These are phyloP conservation scores for Xylariaceae sp. DNA, from an alignment of 2,329 filamentous ascomycete genomes.

Conservation along the genomic window DNA sequence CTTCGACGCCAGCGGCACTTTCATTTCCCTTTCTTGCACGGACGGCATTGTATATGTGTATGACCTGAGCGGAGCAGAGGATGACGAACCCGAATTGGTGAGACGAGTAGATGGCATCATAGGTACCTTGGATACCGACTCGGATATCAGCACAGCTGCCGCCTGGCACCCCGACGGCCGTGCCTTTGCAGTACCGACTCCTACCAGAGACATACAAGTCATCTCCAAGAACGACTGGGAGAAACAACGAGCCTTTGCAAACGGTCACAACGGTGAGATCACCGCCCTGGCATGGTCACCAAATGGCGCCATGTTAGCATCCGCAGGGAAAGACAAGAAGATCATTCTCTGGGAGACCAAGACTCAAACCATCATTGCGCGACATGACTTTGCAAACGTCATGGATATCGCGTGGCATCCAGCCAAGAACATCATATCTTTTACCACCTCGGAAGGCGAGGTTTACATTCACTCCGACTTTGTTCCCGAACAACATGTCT, in stretches of 20 bases:
- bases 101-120: slow-evolving; percentile 85
- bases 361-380: slow-evolving; percentile 75
- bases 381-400: slow-evolving; percentile 77
- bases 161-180: slow-evolving; percentile 94
- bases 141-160: slow-evolving; percentile 68
- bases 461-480: slow-evolving; percentile 83
- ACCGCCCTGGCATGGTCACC: slow-evolving; percentile 90
- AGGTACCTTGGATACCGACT: slow-evolving; percentile 69
- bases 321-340: slow-evolving; percentile 60
- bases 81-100: slow-evolving; percentile 75
- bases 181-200: slow-evolving; percentile 81
- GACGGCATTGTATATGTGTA: slow-evolving; percentile 92
- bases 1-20: slow-evolving; percentile 76
- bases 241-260: slow-evolving; percentile 72
- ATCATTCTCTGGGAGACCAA: too few species aligned
- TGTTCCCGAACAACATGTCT: slow-evolving; percentile 54
- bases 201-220: slow-evolving; percentile 77
- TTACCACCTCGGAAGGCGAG: slow-evolving; percentile 89
- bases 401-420: slow-evolving; percentile 90
- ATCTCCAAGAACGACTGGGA: slow-evolving; percentile 89
- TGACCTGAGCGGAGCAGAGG: slow-evolving; percentile 54
- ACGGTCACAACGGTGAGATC: slow-evolving; percentile 78
- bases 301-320: slow-evolving; percentile 82
- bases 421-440: slow-evolving; percentile 79
- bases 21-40: slow-evolving; percentile 76